Conservation (phyloP, 1,139 yeast species). For the Nakaseomyces glabratus region DNA sequence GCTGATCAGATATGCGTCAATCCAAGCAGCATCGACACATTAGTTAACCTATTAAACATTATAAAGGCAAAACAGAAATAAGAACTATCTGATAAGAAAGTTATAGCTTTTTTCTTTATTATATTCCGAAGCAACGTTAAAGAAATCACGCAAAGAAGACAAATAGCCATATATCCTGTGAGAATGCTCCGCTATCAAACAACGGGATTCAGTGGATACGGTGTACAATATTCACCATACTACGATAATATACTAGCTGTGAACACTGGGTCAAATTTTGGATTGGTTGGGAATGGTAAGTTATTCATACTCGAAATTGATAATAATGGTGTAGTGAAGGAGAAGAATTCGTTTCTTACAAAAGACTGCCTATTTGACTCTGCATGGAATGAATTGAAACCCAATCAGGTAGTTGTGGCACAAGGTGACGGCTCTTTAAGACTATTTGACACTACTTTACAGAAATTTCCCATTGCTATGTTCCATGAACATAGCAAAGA, state of each 20-base stretch:
- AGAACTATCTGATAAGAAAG: too few species aligned
- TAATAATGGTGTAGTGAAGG: slow-evolving; percentile 50
- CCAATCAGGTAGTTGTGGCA: slow-evolving; percentile 73
- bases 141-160: too few species aligned
- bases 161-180: too few species aligned
- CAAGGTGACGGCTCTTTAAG: slow-evolving; percentile 88
- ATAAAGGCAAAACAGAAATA: background rate
- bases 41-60: too few species aligned
- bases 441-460: slow-evolving; percentile 64
- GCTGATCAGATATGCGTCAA: too few species aligned
- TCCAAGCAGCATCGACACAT: too few species aligned
- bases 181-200: slow-evolving; percentile 57
- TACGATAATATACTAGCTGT: slow-evolving; percentile 84
- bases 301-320: slow-evolving; percentile 60
- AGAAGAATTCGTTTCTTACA: slow-evolving; percentile 64
- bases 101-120: too few species aligned
- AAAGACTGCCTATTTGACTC: slow-evolving; percentile 88
- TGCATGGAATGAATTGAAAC: slow-evolving; percentile 87
- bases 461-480: slow-evolving; percentile 64
- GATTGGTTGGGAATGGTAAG: slow-evolving; percentile 89
- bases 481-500: slow-evolving; percentile 76
- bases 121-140: too few species aligned
- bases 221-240: slow-evolving; percentile 84
- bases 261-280: slow-evolving; percentile 86
- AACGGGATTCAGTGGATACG: slow-evolving; percentile 77